These are phyloP conservation scores for Boechera retrofracta DNA, from an alignment of 345 rosid species.

Conservation along the genomic window DNA sequence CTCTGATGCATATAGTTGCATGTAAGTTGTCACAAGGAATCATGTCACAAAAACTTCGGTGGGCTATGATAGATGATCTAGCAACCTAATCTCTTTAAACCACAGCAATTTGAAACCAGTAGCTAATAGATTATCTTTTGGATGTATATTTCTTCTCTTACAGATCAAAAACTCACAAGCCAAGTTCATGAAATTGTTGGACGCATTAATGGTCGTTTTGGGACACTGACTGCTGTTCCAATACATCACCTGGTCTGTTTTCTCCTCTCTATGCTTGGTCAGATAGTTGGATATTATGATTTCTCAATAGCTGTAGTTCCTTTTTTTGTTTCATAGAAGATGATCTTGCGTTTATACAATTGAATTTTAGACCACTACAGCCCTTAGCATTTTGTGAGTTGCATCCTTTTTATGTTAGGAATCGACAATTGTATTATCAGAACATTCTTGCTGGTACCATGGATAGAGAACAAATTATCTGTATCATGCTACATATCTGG, in stretches of 20 bases:
- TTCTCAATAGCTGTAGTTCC: slow-evolving; percentile 1
- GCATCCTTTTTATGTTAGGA: slow-evolving; percentile 9
- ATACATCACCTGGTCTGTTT: slow-evolving; percentile 92
- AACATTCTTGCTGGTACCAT: slow-evolving; percentile 9
- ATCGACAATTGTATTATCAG: not conserved
- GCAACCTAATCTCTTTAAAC: not conserved
- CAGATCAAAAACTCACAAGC: slow-evolving; percentile 96
- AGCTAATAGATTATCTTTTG: slow-evolving; percentile 24
- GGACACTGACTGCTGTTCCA: slow-evolving; percentile 90
- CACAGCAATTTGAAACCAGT: not conserved
- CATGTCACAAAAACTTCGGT: not conserved
- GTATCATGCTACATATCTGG: slow-evolving; percentile 1
- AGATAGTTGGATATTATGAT: slow-evolving; percentile 29
- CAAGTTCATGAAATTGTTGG: slow-evolving; percentile 99
- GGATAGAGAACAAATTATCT: slow-evolving; percentile 4
- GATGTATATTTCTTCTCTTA: slow-evolving; percentile 5
- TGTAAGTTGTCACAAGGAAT: slow-evolving; percentile 4
- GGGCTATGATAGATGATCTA: not conserved
- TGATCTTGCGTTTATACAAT: not conserved
- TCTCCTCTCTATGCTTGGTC: slow-evolving; percentile 31
- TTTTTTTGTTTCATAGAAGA: not conserved
- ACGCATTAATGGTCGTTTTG: slow-evolving; percentile 99
- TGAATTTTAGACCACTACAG: slow-evolving; percentile 2
- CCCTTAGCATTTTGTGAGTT: not conserved
- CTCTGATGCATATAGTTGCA: not conserved